phyloP scores from a whole-genome alignment of 164 flowering plant species.

The Euptelea pleiosperma region DNA sequence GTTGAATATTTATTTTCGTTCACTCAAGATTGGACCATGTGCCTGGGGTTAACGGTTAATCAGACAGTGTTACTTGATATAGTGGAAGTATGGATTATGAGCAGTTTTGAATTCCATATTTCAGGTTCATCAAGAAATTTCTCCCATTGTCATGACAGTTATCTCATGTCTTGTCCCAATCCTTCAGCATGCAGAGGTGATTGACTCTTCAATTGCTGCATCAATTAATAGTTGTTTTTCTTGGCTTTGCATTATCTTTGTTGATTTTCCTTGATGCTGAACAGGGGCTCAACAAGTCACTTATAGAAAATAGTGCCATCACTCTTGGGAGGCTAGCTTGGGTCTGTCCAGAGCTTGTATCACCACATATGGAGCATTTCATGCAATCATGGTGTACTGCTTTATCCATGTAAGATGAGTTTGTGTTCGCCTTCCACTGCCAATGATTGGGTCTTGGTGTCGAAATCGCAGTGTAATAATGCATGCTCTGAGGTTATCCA shows the following conservation, averaged over 20 bases:
- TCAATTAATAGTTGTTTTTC: background rate
- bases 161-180: slow-evolving; percentile 76
- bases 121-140: slow-evolving; percentile 84
- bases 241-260: background rate
- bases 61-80: background rate
- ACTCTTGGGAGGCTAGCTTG: slow-evolving; percentile 95
- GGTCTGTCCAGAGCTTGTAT: slow-evolving; percentile 90
- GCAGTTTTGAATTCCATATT: slow-evolving; percentile 7
- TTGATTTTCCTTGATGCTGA: slow-evolving; percentile 14
- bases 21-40: background rate
- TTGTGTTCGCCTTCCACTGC: background rate
- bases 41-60: too few relatives aligned
- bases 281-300: slow-evolving; percentile 89
- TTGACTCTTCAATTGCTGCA: slow-evolving; percentile 8
- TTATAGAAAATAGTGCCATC: slow-evolving; percentile 91
- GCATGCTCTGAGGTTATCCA: background rate
- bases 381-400: slow-evolving; percentile 94
- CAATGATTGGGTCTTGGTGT: background rate
- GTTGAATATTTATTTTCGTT: too few relatives aligned
- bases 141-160: slow-evolving; percentile 78
- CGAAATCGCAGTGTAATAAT: background rate
- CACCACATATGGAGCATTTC: slow-evolving; percentile 99
- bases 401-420: slow-evolving; percentile 63
- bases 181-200: slow-evolving; percentile 85
- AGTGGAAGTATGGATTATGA: background rate